Conservation (phyloP, 345 rosid genomes). For the Heritiera fomes region DNA sequence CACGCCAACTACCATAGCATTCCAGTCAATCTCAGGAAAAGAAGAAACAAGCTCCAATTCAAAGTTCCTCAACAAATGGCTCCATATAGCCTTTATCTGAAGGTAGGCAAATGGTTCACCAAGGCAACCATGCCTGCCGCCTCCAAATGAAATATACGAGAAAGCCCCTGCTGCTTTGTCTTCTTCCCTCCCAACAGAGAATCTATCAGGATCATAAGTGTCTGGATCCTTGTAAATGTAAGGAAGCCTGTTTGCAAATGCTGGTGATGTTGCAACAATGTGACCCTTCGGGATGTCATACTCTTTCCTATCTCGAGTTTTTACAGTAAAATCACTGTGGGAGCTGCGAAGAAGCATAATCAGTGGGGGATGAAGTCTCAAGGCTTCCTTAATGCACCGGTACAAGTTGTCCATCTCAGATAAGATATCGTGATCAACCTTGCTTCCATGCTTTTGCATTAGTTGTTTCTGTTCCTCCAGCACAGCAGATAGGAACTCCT, state of each 20-base stretch:
- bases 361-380: slow-evolving; percentile 91
- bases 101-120: slow-evolving; percentile 97
- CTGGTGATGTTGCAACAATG: slow-evolving; percentile 89
- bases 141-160: slow-evolving; percentile 88
- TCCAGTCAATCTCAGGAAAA: slow-evolving; percentile 96
- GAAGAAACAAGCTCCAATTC: slow-evolving; percentile 85
- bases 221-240: slow-evolving; percentile 77
- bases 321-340: slow-evolving; percentile 79
- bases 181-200: slow-evolving; percentile 82
- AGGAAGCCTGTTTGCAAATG: slow-evolving; percentile 93
- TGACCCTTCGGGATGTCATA: slow-evolving; percentile 93
- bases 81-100: slow-evolving; percentile 99
- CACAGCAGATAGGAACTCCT: slow-evolving; percentile 60
- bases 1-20: slow-evolving; percentile 98
- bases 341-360: slow-evolving; percentile 85
- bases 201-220: slow-evolving; percentile 81
- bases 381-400: slow-evolving; percentile 93
- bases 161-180: slow-evolving; percentile 74
- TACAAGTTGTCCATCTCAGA: slow-evolving; percentile 88
- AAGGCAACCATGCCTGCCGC: slow-evolving; percentile 95
- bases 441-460: slow-evolving; percentile 73
- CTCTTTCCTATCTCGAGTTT: slow-evolving; percentile 67
- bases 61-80: slow-evolving; percentile 89
- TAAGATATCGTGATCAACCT: slow-evolving; percentile 78
- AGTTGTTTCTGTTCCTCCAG: slow-evolving; percentile 70